A percentile compares a stretch with the other conserved stretches of the same genome.
Conservation (phyloP, 805 yeast species). For the Candida multigemmis region DNA sequence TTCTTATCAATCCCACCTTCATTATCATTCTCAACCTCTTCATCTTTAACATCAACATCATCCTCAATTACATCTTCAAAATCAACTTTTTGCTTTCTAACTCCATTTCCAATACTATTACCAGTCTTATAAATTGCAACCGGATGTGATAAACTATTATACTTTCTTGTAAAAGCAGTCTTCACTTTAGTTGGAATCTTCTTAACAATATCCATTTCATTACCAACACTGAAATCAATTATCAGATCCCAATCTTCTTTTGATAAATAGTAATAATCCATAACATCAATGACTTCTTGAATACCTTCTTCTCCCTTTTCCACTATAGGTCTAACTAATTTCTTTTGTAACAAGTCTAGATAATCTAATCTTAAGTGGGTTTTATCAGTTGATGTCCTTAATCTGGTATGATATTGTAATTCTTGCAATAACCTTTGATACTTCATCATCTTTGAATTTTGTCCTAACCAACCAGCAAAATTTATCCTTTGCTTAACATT, state of each 20-base stretch:
- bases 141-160: constrained; percentile 74
- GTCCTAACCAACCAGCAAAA: constrained; percentile 85
- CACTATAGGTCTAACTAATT: constrained; percentile 51
- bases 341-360: constrained; percentile 53
- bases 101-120: constrained; percentile 33
- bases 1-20: constrained; percentile 44
- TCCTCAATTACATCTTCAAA: constrained; percentile 65
- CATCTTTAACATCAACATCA: constrained; percentile 35
- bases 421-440: constrained; percentile 75
- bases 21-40: constrained; percentile 36
- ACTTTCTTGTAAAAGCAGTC: constrained; percentile 77
- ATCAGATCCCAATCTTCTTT: constrained; percentile 89
- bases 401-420: constrained; percentile 77
- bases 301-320: constrained; percentile 55
- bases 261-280: constrained; percentile 83
- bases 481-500: constrained; percentile 57
- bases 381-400: constrained; percentile 70
- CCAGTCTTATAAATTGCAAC: constrained; percentile 75
- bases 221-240: constrained; percentile 75
- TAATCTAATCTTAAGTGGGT: constrained; percentile 68
- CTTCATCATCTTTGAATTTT: constrained; percentile 77
- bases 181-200: constrained; percentile 71
- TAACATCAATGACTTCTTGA: constrained; percentile 48
- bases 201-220: constrained; percentile 38
- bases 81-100: constrained; percentile 41